These are phyloP conservation scores for Neurospora sp. DNA, from an alignment of 495 filamentous ascomycete species.

Conservation along the genomic window DNA sequence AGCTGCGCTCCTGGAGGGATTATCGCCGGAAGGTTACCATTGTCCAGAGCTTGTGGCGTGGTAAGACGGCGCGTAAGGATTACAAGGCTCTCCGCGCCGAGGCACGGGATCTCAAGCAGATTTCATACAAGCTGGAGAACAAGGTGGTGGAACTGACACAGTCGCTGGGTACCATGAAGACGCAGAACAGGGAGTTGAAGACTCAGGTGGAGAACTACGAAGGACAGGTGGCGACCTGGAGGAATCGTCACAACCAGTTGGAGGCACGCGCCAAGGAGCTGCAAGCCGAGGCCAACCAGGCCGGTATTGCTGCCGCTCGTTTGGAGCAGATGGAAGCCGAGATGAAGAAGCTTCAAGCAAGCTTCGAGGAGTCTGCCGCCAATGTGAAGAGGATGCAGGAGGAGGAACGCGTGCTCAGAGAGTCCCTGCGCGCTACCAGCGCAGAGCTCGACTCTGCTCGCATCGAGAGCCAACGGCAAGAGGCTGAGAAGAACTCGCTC, in stretches of 20 bases:
- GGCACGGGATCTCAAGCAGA: constrained; percentile 94
- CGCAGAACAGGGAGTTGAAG: constrained; percentile 80
- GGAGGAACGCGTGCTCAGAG: constrained; percentile 72
- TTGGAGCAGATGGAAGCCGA: constrained; percentile 84
- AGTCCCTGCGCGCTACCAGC: constrained; percentile 63
- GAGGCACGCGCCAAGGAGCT: constrained; percentile 87
- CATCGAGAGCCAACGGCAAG: constrained; percentile 56
- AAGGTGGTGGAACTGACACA: constrained; percentile 98
- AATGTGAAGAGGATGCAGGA: constrained; percentile 91
- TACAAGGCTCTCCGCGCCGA: constrained; percentile 92
- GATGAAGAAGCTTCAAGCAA: constrained; percentile 82
- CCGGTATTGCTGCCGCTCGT: constrained; percentile 84
- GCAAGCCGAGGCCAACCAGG: constrained; percentile 93
- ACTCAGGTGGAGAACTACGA: constrained; percentile 95
- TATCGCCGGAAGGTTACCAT: constrained; percentile 83
- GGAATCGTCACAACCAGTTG: constrained; percentile 80
- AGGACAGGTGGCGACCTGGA: constrained; percentile 88
- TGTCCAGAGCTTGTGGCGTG: constrained; percentile 90
- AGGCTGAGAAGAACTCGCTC: constrained; percentile 73
- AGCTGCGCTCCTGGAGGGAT: constrained; percentile 72
- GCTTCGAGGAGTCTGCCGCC: constrained; percentile 71
- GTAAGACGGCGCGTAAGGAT: constrained; percentile 63
- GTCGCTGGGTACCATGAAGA: constrained; percentile 79
- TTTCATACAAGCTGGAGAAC: constrained; percentile 98
- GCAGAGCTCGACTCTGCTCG: constrained; percentile 68